Base-by-base conservation (phyloP, 768 basidiomycete species). In the Tulasnella sp. region DNA sequence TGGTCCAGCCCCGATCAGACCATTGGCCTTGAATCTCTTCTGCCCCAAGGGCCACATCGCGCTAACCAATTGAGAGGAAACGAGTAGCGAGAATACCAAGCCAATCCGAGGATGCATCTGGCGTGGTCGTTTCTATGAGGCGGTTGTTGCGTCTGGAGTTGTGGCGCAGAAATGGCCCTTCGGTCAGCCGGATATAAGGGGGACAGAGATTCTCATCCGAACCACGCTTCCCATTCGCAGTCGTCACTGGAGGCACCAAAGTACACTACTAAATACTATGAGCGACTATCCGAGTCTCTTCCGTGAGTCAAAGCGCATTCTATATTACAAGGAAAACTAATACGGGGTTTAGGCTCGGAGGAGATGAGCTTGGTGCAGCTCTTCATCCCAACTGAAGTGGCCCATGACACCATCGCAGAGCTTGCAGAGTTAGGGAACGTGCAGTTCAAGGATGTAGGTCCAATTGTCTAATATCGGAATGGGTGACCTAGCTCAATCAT, bases 291-390 rank as follows among this genome's bases (percentile, higher is more conserved):
- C 66, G 32, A 65, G 59, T 48, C 59, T 67, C 45, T 63, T 64
- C 60, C 65, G 64, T 66, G 51, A 23, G 63, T 63, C 23, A 13
- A 24, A 23, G 17, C 34, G 4, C n/a, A n/a, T n/a, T n/a, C n/a
- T n/a, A n/a, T n/a, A n/a, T n/a, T n/a, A n/a, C n/a, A n/a, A n/a
- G n/a, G n/a, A n/a, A n/a, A n/a, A n/a, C n/a, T n/a, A n/a, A n/a
- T n/a, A n/a, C n/a, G n/a, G n/a, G n/a, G n/a, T 41, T 50, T 51
- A 96, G 93, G 89, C 60, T 97, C 94, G 79, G 94, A 96, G 76
- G 80, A 84, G 77, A 97, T 97, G 94, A 95, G 92, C 78, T 77
- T 94, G 74, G 88, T 95, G 64, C 92, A 97, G 78, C 84, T 99
- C 68, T 94, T 92, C 70, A 87, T 97, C 66, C 96, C 95, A 45